Evolutionary conservation across 2,329 filamentous ascomycete genomes (phyloP).

Genomic region (Hysterium pulicare): DNA sequence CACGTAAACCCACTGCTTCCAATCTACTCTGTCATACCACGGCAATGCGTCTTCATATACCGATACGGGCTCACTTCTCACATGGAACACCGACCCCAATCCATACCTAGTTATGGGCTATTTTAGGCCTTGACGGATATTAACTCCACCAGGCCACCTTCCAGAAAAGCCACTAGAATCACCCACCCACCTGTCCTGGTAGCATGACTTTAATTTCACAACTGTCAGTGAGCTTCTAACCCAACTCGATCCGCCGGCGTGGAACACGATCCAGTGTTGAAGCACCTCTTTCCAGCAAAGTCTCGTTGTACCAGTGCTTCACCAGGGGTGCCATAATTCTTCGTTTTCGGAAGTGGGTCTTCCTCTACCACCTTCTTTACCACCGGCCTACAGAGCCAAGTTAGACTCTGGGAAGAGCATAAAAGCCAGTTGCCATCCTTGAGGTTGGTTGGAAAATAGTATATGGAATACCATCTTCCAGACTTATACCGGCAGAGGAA

Average conservation of each 20-base stretch:
- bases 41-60: background rate
- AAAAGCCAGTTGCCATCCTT: no score
- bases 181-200: background rate
- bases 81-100: background rate
- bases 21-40: background rate
- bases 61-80: background rate
- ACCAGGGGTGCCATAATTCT: no score
- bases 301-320: no score
- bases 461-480: background rate
- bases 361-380: no score
- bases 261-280: no score
- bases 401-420: no score
- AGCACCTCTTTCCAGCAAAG: no score
- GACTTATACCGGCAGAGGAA: no score
- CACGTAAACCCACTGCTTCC: background rate
- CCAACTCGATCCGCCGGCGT: conserved; percentile 1
- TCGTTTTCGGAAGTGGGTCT: no score
- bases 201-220: background rate
- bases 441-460: background rate
- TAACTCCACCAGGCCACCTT: background rate
- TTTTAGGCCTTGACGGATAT: background rate
- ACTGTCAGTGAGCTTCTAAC: background rate
- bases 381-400: no score
- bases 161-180: conserved; percentile 2
- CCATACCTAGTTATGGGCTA: background rate